Conservation (phyloP, 768 basidiomycete species). For the Atractiella rhizophila region DNA sequence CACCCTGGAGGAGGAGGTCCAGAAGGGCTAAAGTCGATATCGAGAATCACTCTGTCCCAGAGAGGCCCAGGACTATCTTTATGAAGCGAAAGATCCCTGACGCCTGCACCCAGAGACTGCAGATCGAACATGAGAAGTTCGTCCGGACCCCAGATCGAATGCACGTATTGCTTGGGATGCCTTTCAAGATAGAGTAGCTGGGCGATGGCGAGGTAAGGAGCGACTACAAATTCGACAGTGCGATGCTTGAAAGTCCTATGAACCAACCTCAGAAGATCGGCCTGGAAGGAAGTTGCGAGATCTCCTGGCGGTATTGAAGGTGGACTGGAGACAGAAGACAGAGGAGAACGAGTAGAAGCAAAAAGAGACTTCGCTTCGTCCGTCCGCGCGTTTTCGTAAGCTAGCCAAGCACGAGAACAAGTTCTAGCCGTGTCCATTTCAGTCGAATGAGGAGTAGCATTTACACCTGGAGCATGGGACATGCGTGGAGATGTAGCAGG, state of each 20-base stretch:
- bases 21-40: conserved; percentile 45
- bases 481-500: no score
- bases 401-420: conserved; percentile 64
- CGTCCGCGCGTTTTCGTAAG: conserved; percentile 77
- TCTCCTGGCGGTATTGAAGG: background rate
- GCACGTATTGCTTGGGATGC: conserved; percentile 77
- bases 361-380: conserved; percentile 67
- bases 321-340: background rate
- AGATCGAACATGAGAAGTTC: conserved; percentile 75
- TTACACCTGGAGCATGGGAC: no score
- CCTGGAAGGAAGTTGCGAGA: conserved; percentile 34
- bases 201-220: conserved; percentile 83
- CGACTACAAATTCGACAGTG: conserved; percentile 83
- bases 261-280: conserved; percentile 86
- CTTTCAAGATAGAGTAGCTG: conserved; percentile 92
- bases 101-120: no score
- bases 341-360: conserved; percentile 17
- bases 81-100: no score
- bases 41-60: conserved; percentile 78
- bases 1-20: no score
- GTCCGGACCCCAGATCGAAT: conserved; percentile 71
- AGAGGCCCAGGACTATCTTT: no score
- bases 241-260: conserved; percentile 77
- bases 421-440: conserved; percentile 29
- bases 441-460: no score